Evolutionary conservation across 1,284 basidiomycete genomes (phyloP), one percentile per base, ranked within the genome.

Genomic region (Rhodotorula sp.): DNA sequence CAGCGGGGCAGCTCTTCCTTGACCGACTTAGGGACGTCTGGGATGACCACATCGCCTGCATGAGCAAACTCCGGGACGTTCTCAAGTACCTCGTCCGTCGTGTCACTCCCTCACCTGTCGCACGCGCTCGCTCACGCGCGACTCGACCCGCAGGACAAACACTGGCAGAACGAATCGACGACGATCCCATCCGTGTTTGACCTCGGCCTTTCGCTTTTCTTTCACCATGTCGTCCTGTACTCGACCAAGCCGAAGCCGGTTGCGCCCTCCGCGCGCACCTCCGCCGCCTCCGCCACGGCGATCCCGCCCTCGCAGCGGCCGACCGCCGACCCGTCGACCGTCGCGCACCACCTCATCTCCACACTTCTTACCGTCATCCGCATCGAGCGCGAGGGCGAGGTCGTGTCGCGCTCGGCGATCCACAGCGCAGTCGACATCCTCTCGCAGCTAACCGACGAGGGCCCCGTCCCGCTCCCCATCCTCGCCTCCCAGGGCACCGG

Each of bases 21-120:
- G 69, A 72, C 51, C 58, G 50, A 61, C 25, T 73, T 44, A 59
- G 55, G 39, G 73, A 64, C 25, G 90, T 96, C 3, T 99, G 97
- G 96, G 91, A 96, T 72, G 94, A 98, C 80, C 96, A 99, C 82
- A 89, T 86, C 12, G 88, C 89, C 22, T 94, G 90, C 81, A 93
- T 98, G 91, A 85, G 87, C 56, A 94, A 95, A 81, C 82, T 99
- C 69, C 88, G 90, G 51, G 94, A 95, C 80, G 88, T 99, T 48
- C 85, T 99, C 76, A 93, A 92, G 80, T 99, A 99, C 81, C 96
- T 99, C 91, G 96, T 95, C 77, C 77, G 88, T 80, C 25, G 34
- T n/a, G n/a, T n/a, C 39, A 17, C 17, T 9, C 10, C 9, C 41
- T 48, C 34, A 2, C 6, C 32, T 32, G 2, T 27, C 32, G 22